phyloP scores from a whole-genome alignment of 345 rosid genomes.

The Euphorbia peplus region DNA sequence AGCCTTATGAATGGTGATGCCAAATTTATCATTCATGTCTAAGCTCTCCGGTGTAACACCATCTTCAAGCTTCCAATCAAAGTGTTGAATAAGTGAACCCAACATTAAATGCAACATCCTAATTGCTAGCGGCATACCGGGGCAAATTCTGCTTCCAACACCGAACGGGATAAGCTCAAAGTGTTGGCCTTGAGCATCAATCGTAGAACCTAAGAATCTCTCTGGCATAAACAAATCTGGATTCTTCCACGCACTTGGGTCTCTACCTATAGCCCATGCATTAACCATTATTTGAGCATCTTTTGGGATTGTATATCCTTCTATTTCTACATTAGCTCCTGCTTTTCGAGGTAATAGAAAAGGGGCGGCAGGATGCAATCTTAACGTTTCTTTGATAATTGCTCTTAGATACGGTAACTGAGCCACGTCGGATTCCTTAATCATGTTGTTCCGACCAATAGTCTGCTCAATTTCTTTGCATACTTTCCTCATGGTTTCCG shows the following conservation, averaged over 20 bases:
- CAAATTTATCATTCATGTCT: slow-evolving; percentile 6
- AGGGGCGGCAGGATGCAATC: slow-evolving; percentile 44
- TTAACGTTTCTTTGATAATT: no score
- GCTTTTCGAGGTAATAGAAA: slow-evolving; percentile 40
- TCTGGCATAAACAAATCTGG: slow-evolving; percentile 1
- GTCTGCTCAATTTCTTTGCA: not conserved
- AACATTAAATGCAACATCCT: no score
- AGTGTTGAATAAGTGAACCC: no score
- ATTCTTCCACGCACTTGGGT: not conserved
- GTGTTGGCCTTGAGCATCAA: slow-evolving; percentile 1
- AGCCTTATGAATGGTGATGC: not conserved
- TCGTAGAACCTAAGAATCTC: slow-evolving; percentile 3
- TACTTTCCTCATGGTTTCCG: not conserved
- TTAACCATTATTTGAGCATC: no score
- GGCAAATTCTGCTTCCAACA: no score
- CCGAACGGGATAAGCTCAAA: slow-evolving; percentile 13
- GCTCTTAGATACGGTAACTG: no score
- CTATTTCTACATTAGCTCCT: slow-evolving; percentile 20
- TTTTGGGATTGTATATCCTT: no score
- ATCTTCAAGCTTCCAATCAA: no score
- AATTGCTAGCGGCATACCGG: no score
- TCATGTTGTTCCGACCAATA: slow-evolving; percentile 19
- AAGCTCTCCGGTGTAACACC: not conserved
- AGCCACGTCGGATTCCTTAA: no score
- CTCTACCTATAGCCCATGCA: no score